A percentile compares a stretch with the other conserved stretches of the same genome.
phyloP scores from a whole-genome alignment of 1,284 basidiomycete species.

The Phenoliferia sp. region DNA sequence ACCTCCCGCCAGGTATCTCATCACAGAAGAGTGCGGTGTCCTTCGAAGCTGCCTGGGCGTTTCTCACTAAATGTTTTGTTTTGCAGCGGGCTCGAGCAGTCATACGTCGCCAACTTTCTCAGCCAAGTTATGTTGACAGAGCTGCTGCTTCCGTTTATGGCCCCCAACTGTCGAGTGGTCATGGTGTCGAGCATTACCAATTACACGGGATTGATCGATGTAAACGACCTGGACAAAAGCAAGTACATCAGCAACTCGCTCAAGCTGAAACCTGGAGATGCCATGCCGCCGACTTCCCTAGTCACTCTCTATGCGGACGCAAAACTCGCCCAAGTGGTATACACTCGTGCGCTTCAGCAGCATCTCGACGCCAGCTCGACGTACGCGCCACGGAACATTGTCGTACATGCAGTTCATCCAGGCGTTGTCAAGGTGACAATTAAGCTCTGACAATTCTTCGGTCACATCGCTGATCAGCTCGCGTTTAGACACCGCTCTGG shows the following conservation, averaged over 20 bases:
- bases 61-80: background rate
- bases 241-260: background rate
- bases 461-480: background rate
- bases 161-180: background rate
- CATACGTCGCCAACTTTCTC: background rate
- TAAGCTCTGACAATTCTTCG: background rate
- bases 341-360: background rate
- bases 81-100: background rate
- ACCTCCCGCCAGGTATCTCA: background rate
- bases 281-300: background rate
- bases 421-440: background rate
- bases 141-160: background rate
- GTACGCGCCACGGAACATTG: background rate
- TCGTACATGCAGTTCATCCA: background rate
- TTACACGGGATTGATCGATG: background rate
- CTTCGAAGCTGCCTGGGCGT: background rate
- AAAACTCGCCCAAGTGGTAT: background rate
- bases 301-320: background rate
- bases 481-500: background rate
- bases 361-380: background rate
- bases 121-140: background rate
- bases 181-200: background rate
- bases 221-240: background rate
- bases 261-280: background rate
- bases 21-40: background rate